Evolutionary conservation across 1,284 basidiomycete species (phyloP), one percentile per base, ranked within the genome.

Genomic region (Heterobasidion annosum): DNA sequence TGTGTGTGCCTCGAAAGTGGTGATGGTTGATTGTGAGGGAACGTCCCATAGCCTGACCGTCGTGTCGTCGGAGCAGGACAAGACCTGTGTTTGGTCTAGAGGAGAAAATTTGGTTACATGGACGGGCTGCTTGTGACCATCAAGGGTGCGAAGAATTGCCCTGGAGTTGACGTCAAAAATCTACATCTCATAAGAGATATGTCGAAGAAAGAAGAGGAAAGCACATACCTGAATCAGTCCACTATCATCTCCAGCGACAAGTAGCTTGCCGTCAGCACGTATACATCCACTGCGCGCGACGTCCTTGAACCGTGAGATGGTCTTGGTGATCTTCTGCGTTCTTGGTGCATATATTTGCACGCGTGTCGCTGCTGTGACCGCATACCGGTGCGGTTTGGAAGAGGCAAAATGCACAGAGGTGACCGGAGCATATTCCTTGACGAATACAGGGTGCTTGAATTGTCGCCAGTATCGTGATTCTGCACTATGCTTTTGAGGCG

Each of bases 11-110:
- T 78, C 74, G 64, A 99, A 93, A 13, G 90, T 92, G 25, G 81
- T 76, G 51, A 96, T 71, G 33, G 85, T 77, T 1, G 85, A 77
- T 68, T 98, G 89, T 6, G 95, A 94, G 8, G 96, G 91, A 7
- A 99, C 83, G 69, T 99, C 97, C 91, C 94, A 98, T 2, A 99
- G 74, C 67, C 88, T 88, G 52, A 93, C 91, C 10, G 93, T 96
- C 3, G 90, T 90, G 68, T 99, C 97, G 69, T 99, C 97, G 1
- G 95, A 98, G 61, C 93, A 96, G 3, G 96, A 94, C 43, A 99
- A 79, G 53, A 98, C 76, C 63, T 93, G 89, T 0, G 93, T 91
- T 3, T 83, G 82, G 42, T 83, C 77, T 57, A 89, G 78, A 1
- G 85, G 71, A 1, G 96, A 98, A 69, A 99, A 99, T 63, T 89